Evolutionary conservation across 225 moss, liverwort and hornwort species (phyloP), one percentile per base, ranked within the genome.

Genomic region (Bryoerythrophyllum caledonicum): DNA sequence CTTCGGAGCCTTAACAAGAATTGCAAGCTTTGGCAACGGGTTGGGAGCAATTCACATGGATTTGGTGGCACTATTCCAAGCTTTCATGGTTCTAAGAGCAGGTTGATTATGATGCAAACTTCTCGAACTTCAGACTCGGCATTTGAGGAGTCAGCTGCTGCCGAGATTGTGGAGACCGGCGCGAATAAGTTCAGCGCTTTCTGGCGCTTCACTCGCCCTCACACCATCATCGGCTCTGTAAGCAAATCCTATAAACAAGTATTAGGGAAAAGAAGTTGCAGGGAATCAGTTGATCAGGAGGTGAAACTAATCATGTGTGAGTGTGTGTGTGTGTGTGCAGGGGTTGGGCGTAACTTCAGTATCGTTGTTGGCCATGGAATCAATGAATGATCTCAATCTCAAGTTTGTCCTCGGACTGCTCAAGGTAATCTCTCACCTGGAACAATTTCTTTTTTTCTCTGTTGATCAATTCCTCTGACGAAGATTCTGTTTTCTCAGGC

Each of bases 141-240:
- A 11, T 82, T 90, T 7, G 86, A 90, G 7, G 82, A 79, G 10
- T 68, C 85, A 23, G 65, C 71, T 25, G 65, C 71, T 28, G 79
- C 83, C 20, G 77, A 81, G 12, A 49, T 86, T 23, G 77, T 85
- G 52, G 81, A 84, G 57, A 76, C 84, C 24, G 78, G 64, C 19
- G 71, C 76, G 26, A 79, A 83, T 37, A 89, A 87, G 90, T 68
- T 89, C 41, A 77, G 81, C 58, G 89, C 92, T n/a, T 88, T 95
- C 71, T 87, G 89, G 79, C 89, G 92, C 37, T 92, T 92, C 63
- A 90, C 91, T 58, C 84, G 94, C 76, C 94, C 94, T 34, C 94
- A 92, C 65, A 95, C 92, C 1, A 88, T 92, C 49, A 90, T 91
- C 58, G 95, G 92, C 76, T 89, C 95, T 4, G 93, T 89, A 86